phyloP scores from a whole-genome alignment of 2,329 filamentous ascomycete genomes.

The Xylariaceae sp. region DNA sequence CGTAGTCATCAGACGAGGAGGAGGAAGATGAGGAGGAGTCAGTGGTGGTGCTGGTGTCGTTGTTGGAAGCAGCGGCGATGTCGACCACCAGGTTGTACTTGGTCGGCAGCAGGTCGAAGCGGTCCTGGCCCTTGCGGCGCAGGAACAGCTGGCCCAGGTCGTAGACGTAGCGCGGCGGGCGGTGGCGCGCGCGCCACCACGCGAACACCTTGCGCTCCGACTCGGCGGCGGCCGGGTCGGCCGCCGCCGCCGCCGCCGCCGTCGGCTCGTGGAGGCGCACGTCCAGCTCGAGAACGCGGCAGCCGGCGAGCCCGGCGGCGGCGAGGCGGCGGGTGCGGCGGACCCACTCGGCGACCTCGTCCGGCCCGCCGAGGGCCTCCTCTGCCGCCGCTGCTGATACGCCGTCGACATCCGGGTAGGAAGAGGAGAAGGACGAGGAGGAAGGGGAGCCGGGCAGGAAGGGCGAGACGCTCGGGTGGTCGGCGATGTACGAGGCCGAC shows the following conservation, averaged over 20 bases:
- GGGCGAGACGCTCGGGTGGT: background rate
- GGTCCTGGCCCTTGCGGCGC: background rate
- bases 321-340: background rate
- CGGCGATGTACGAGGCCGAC: conserved; percentile 2
- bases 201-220: too few species aligned
- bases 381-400: too few species aligned
- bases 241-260: background rate
- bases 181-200: background rate
- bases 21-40: too few species aligned
- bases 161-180: conserved; percentile 2
- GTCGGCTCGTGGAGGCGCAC: background rate
- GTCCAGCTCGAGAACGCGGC: background rate
- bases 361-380: too few species aligned
- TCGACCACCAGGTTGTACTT: conserved; percentile 4
- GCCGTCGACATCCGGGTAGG: too few species aligned
- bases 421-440: too few species aligned
- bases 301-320: background rate
- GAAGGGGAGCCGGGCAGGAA: too few species aligned
- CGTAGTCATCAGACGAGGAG: too few species aligned
- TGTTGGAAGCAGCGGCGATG: too few species aligned
- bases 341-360: too few species aligned
- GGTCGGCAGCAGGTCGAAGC: conserved; percentile 1
- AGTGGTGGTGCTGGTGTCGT: too few species aligned
- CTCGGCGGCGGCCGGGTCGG: background rate
- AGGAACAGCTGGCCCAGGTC: conserved; percentile 5